Conservation (phyloP, 176 grass and related monocot species). For the Oropetium thomaeum region DNA sequence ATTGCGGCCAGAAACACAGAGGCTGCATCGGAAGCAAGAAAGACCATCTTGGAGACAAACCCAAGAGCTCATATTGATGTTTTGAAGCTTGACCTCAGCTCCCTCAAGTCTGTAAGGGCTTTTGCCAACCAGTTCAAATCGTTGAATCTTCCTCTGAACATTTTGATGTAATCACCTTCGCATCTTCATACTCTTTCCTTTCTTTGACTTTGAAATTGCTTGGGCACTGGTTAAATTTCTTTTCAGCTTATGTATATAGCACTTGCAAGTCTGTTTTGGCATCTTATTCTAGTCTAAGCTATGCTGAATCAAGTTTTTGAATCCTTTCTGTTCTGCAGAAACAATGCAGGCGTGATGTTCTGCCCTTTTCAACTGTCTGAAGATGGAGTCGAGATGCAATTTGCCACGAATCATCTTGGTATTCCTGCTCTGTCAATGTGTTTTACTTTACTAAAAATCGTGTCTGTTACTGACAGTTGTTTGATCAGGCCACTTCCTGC, state of each 20-base stretch:
- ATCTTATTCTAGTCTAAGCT: conserved; percentile 2
- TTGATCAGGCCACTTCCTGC: conserved; percentile 82
- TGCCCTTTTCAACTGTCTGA: conserved; percentile 86
- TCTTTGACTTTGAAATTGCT: not conserved
- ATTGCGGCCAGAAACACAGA: conserved; percentile 94
- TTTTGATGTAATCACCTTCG: conserved; percentile 76
- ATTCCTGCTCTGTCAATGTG: conserved; percentile 6
- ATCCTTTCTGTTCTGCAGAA: conserved; percentile 57
- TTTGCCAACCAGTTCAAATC: conserved; percentile 68
- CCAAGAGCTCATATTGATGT: conserved; percentile 55
- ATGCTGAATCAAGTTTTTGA: conserved; percentile 1
- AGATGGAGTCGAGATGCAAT: conserved; percentile 89
- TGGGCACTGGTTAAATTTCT: not conserved
- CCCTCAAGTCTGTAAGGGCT: conserved; percentile 73
- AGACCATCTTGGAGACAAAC: conserved; percentile 44
- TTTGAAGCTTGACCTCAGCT: conserved; percentile 88
- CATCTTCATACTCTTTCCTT: not conserved
- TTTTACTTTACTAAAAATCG: not conserved
- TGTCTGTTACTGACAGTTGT: not conserved
- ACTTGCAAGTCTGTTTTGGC: not conserved
- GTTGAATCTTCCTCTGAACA: conserved; percentile 84
- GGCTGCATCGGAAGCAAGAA: conserved; percentile 65
- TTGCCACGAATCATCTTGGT: conserved; percentile 97
- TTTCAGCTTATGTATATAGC: not conserved
- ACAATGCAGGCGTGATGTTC: conserved; percentile 96